These are phyloP conservation scores for Stevia rebaudiana DNA, from an alignment of 140 eudicot species.

Conservation along the genomic window DNA sequence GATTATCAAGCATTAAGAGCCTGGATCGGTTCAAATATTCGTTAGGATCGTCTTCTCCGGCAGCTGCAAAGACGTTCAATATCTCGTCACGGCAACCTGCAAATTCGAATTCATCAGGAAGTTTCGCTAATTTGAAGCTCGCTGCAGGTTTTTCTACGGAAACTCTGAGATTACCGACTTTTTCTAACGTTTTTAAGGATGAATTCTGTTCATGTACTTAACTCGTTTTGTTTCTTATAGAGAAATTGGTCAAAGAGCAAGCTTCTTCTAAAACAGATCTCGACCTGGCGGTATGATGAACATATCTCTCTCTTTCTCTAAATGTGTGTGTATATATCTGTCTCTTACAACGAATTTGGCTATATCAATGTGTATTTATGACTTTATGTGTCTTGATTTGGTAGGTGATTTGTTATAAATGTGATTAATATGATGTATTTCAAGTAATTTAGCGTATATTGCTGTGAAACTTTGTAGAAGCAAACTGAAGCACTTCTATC, in stretches of 20 bases:
- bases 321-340: not conserved
- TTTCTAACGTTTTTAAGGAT: not conserved
- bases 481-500: constrained; percentile 1
- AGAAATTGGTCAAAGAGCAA: constrained; percentile 92
- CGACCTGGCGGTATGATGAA: constrained; percentile 65
- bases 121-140: constrained; percentile 82
- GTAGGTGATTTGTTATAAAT: not conserved
- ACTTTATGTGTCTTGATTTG: not conserved
- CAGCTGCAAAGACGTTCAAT: constrained; percentile 39
- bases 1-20: constrained; percentile 67
- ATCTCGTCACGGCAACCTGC: constrained; percentile 46
- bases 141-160: constrained; percentile 54
- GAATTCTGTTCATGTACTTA: not conserved
- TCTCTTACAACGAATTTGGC: constrained; percentile 5
- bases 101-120: constrained; percentile 61
- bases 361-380: not conserved
- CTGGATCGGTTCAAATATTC: constrained; percentile 59
- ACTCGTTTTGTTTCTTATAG: constrained; percentile 33
- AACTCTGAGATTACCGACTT: not conserved
- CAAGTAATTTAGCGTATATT: not conserved
- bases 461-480: not conserved
- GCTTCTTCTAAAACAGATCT: constrained; percentile 91
- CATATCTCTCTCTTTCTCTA: constrained; percentile 2
- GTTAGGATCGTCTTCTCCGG: constrained; percentile 39
- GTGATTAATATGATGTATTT: too few species aligned